Evolutionary conservation across 2,329 filamentous ascomycete genomes (phyloP).

Genomic region (Aureobasidium musti): DNA sequence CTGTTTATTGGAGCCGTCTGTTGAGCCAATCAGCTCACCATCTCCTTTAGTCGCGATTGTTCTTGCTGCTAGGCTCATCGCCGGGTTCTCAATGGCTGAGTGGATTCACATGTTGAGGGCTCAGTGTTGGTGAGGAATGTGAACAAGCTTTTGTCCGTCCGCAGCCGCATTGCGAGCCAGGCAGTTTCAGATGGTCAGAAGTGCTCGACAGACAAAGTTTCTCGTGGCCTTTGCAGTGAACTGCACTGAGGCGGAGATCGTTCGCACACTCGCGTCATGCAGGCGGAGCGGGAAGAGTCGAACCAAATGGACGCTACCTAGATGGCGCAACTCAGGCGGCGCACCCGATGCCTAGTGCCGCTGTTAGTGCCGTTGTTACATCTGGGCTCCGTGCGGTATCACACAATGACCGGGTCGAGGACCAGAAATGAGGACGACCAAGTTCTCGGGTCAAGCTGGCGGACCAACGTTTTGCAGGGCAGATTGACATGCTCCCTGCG

Average conservation of each 20-base stretch:
- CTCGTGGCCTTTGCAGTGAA: constrained; percentile 28
- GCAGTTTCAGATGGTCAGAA: constrained; percentile 23
- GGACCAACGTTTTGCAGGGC: constrained; percentile 28
- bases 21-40: constrained; percentile 18
- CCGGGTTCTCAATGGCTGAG: neutral
- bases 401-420: constrained; percentile 29
- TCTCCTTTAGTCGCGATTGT: constrained; percentile 10
- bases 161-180: constrained; percentile 9
- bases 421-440: constrained; percentile 28
- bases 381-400: constrained; percentile 27
- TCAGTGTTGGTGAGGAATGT: constrained; percentile 13
- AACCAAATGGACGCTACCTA: constrained; percentile 24
- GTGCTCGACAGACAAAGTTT: constrained; percentile 22
- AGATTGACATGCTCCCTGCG: constrained; percentile 26
- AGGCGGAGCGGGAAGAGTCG: constrained; percentile 27
- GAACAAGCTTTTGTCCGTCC: constrained; percentile 22
- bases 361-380: constrained; percentile 24
- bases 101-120: neutral
- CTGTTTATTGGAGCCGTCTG: constrained; percentile 26
- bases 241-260: constrained; percentile 28
- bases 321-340: constrained; percentile 30
- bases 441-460: constrained; percentile 26
- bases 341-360: constrained; percentile 25
- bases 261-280: constrained; percentile 30
- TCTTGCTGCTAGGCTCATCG: constrained; percentile 17